These are phyloP conservation scores for Stygiomarasmius scandens DNA, from an alignment of 1,284 basidiomycete genomes.

Conservation along the genomic window DNA sequence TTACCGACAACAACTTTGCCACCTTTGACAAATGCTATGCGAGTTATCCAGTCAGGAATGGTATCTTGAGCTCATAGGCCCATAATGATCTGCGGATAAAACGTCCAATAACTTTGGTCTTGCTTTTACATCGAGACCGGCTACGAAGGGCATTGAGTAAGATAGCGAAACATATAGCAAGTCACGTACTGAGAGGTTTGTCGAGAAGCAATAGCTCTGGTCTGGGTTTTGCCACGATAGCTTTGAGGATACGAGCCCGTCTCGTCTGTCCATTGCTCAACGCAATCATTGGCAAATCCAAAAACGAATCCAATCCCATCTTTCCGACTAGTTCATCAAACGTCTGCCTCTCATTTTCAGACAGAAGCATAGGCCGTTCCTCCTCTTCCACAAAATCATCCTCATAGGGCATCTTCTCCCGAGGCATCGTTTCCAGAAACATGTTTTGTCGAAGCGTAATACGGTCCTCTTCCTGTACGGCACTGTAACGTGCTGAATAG, in stretches of 20 bases:
- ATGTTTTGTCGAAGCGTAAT: constrained; percentile 73
- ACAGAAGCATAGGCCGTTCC: constrained; percentile 23
- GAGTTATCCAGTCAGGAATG: constrained; percentile 82
- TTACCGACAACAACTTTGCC: constrained; percentile 49
- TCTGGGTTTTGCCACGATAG: constrained; percentile 57
- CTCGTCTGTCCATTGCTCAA: constrained; percentile 93
- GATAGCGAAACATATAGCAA: constrained; percentile 15
- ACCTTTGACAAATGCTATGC: constrained; percentile 65
- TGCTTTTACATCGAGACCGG: constrained; percentile 70
- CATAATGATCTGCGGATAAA: constrained; percentile 74
- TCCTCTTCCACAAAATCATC: constrained; percentile 29
- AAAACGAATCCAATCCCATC: constrained; percentile 60
- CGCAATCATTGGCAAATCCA: constrained; percentile 84
- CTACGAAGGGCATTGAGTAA: constrained; percentile 37
- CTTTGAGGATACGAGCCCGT: constrained; percentile 81
- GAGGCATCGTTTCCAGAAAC: constrained; percentile 52
- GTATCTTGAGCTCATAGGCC: constrained; percentile 82
- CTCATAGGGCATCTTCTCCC: constrained; percentile 30
- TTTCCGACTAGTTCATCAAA: constrained; percentile 55
- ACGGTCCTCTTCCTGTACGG: constrained; percentile 80
- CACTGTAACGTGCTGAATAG: constrained; percentile 88
- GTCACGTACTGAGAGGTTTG: constrained; percentile 76
- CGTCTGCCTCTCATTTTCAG: constrained; percentile 31
- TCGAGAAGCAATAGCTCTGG: constrained; percentile 82
- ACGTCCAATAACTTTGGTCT: constrained; percentile 61